Base-by-base conservation (phyloP, 2,329 filamentous ascomycete species). In the Talaromyces verruculosus region DNA sequence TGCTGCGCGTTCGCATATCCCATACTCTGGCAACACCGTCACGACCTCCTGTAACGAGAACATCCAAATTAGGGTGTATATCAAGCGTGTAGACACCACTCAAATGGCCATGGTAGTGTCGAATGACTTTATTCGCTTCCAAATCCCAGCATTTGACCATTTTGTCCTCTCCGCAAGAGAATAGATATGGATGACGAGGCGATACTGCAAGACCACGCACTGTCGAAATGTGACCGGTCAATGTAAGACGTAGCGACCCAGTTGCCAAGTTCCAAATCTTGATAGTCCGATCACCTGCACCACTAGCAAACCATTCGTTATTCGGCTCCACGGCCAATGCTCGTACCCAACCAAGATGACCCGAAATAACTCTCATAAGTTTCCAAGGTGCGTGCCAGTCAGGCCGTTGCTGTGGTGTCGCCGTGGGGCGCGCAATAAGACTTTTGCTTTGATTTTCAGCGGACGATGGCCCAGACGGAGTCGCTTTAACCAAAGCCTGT, bases 121-220 rank as follows among this genome's bases (percentile, higher is more conserved):
- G 88, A 75, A 98, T 97, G 67, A 99, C 95, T 79, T 97, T 97
- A 83, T 99, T 99, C n/a, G 94, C 97, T 79, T 99, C 95, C 70
- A 99, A 82, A 81, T 99, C 95, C 95, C 95, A 99, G 81, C 95
- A 99, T 80, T 99, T 99, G 68, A 99, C 95, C 93, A 97, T 97
- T 83, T 99, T 99, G 78, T 99, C 95, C 79, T 99, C 95, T 66
- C 92, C 96, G 74, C 95, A 99, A 11, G 93, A 97, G 79, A 99
- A 99, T 10, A 99, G 85, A 75, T 99, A 99, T 0, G 95, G 96
- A 80, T 99, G 95, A 57, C 95, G 85, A 17, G 93, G 91, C 22
- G 92, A 97, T 7, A 99, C 92, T 0, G 94, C 95, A 58, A 99
- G 85, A 1, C 95, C 95, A 63, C 93, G 89, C 0, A 97, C 93